Percentiles rank a stretch among this genome's conserved stretches.
phyloP scores from a whole-genome alignment of 305 asterid species.

The Solanum hybrid region DNA sequence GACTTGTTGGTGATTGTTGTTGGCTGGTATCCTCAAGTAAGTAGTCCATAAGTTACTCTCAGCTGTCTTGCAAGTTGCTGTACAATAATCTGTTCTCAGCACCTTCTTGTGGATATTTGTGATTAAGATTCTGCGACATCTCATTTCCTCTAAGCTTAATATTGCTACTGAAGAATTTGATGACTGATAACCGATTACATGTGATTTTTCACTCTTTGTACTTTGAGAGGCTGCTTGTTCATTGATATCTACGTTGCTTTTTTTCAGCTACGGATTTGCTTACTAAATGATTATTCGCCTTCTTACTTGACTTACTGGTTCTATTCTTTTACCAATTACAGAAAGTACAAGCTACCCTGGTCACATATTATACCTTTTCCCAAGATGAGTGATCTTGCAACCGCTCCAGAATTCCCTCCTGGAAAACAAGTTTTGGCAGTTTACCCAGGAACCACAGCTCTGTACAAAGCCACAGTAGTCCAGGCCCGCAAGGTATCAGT shows the following conservation, averaged over 20 bases:
- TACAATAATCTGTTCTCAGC: background rate
- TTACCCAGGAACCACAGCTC: constrained; percentile 92
- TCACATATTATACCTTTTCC: constrained; percentile 90
- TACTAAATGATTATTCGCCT: background rate
- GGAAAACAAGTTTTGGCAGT: constrained; percentile 92
- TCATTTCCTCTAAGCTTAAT: background rate
- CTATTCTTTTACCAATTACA: constrained; percentile 30
- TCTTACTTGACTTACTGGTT: background rate
- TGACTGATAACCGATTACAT: background rate
- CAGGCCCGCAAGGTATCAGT: constrained; percentile 69
- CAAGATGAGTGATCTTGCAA: constrained; percentile 57
- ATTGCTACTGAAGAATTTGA: background rate
- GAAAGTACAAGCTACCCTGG: constrained; percentile 87
- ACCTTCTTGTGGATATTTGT: background rate
- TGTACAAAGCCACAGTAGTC: constrained; percentile 92
- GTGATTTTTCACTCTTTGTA: background rate
- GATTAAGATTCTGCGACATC: background rate
- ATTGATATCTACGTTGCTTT: background rate
- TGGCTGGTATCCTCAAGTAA: background rate
- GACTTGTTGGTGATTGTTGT: background rate
- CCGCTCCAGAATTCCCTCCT: constrained; percentile 63
- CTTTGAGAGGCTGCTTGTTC: background rate
- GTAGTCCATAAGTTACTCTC: background rate
- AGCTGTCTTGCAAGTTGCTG: background rate
- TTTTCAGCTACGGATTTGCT: background rate